Percentiles rank a stretch among this genome's conserved stretches.
phyloP scores from a whole-genome alignment of 768 basidiomycete genomes.

The Clitopilus passeckerianus region DNA sequence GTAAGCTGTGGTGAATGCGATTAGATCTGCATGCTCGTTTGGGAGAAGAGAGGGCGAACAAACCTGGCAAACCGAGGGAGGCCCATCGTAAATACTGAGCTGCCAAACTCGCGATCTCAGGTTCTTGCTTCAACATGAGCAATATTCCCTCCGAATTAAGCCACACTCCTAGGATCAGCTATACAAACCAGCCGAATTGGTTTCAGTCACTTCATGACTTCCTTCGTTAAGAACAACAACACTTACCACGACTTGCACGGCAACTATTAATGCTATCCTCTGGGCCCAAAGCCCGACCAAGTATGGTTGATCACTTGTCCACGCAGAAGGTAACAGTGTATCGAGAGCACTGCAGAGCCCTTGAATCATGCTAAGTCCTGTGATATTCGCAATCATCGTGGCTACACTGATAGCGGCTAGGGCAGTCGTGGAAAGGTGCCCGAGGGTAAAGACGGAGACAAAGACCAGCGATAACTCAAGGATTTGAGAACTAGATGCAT shows the following conservation, averaged over 20 bases:
- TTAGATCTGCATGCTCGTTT: too few relatives aligned
- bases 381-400: constrained; percentile 69
- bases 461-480: constrained; percentile 4
- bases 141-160: constrained; percentile 75
- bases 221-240: too few relatives aligned
- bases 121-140: constrained; percentile 69
- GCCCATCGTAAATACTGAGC: constrained; percentile 68
- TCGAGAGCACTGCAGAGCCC: constrained; percentile 84
- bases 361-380: constrained; percentile 73
- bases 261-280: constrained; percentile 58
- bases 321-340: constrained; percentile 92
- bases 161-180: constrained; percentile 66
- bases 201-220: too few relatives aligned
- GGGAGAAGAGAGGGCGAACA: too few relatives aligned
- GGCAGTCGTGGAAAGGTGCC: constrained; percentile 83
- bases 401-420: constrained; percentile 78
- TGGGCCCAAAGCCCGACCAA: constrained; percentile 89
- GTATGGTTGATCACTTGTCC: constrained; percentile 83
- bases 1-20: too few relatives aligned
- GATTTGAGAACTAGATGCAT: not conserved
- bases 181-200: too few relatives aligned
- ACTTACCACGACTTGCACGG: too few relatives aligned
- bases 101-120: constrained; percentile 74
- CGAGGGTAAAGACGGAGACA: constrained; percentile 70
- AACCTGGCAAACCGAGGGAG: constrained; percentile 68